Percentiles rank a stretch among this genome's conserved stretches.
These are phyloP conservation scores for Rhododendron henanense DNA, from an alignment of 148 eudicot genomes.

Conservation along the genomic window DNA sequence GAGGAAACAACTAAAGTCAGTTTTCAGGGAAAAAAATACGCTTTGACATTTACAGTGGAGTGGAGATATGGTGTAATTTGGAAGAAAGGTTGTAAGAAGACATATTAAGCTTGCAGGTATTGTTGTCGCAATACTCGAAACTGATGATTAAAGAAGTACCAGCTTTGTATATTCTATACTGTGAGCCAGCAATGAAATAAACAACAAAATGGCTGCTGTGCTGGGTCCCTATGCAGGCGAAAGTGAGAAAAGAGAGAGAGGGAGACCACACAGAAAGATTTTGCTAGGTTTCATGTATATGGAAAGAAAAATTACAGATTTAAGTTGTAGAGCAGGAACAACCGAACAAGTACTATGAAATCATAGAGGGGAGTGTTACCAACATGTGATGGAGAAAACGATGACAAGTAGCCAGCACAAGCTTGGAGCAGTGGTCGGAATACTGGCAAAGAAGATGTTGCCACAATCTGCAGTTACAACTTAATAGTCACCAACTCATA, in stretches of 20 bases:
- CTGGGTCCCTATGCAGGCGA: not conserved
- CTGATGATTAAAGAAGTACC: not conserved
- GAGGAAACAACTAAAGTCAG: not conserved
- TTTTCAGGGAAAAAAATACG: not conserved
- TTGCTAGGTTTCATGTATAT: not conserved
- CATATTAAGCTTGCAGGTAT: not conserved
- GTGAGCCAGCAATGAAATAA: not conserved
- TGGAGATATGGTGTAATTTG: not conserved
- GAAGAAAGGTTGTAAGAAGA: not conserved
- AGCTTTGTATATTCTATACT: not conserved
- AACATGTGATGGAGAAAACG: conserved; percentile 76
- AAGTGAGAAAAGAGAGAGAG: not conserved
- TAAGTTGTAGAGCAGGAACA: not conserved
- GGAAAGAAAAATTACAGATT: not conserved
- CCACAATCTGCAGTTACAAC: conserved; percentile 57
- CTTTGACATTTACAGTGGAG: not conserved
- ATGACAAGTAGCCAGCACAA: conserved; percentile 77
- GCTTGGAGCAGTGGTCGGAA: conserved; percentile 67
- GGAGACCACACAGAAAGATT: conserved; percentile 1
- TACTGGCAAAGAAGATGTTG: conserved; percentile 53
- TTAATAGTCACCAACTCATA: conserved; percentile 1
- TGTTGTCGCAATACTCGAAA: not conserved
- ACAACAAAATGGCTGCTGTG: not conserved
- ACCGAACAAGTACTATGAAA: not conserved
- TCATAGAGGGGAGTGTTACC: conserved; percentile 25